These are phyloP conservation scores for Lentinula lateritia DNA, from an alignment of 768 basidiomycete species.

Conservation along the genomic window DNA sequence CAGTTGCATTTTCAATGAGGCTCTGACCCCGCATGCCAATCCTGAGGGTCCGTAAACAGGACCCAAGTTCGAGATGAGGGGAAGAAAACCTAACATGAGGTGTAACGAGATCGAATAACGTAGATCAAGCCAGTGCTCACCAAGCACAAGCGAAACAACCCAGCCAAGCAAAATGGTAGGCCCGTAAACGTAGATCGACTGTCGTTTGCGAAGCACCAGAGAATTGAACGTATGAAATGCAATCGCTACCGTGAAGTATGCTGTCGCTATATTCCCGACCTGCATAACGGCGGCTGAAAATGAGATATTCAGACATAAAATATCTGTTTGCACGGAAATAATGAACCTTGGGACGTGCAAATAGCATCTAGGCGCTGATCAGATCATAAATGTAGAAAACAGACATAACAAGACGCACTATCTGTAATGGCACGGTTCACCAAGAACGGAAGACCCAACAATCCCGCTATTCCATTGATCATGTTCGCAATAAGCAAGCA, in stretches of 20 bases:
- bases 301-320: not conserved
- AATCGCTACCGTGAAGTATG: conserved; percentile 61
- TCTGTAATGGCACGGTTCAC: conserved; percentile 34
- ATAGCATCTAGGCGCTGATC: conserved; percentile 27
- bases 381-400: not conserved
- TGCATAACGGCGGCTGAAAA: conserved; percentile 50
- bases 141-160: conserved; percentile 39
- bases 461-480: conserved; percentile 44
- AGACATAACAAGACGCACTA: conserved; percentile 30
- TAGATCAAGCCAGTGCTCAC: conserved; percentile 27
- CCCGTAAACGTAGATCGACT: conserved; percentile 42
- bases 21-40: conserved; percentile 47
- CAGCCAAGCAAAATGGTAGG: conserved; percentile 47
- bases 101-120: not conserved
- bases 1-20: conserved; percentile 32
- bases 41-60: conserved; percentile 48
- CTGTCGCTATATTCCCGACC: conserved; percentile 53
- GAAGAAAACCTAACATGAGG: conserved; percentile 25
- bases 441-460: conserved; percentile 51
- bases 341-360: conserved; percentile 59
- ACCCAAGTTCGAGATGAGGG: conserved; percentile 24
- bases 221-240: conserved; percentile 66
- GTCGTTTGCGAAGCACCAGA: conserved; percentile 51
- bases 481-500: conserved; percentile 59
- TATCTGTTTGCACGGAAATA: not conserved